Evolutionary conservation across 2,329 filamentous ascomycete genomes (phyloP).

Genomic region (Ascochyta clinopodiicola): DNA sequence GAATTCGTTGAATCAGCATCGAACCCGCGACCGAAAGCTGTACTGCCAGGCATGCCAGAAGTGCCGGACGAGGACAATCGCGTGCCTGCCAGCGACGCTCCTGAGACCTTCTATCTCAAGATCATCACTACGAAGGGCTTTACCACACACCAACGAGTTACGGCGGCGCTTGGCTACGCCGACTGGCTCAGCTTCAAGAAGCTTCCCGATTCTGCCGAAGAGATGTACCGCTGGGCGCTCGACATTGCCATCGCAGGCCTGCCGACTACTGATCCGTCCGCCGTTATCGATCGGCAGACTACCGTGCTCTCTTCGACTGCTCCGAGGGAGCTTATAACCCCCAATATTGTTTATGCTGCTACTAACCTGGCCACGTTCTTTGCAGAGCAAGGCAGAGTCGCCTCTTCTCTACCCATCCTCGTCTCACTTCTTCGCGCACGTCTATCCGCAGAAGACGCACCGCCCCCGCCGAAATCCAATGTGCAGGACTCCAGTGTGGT

Average conservation of each 20-base stretch:
- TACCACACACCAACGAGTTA: conserved; percentile 76
- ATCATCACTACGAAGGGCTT: conserved; percentile 83
- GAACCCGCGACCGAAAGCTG: conserved; percentile 78
- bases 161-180: conserved; percentile 82
- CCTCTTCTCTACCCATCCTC: conserved; percentile 79
- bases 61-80: conserved; percentile 81
- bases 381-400: conserved; percentile 71
- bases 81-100: conserved; percentile 67
- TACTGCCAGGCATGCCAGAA: conserved; percentile 67
- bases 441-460: conserved; percentile 61
- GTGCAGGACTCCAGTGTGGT: conserved; percentile 34
- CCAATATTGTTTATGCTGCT: conserved; percentile 76
- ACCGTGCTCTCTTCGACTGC: conserved; percentile 65
- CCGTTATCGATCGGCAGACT: conserved; percentile 67
- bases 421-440: conserved; percentile 83
- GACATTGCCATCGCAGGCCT: conserved; percentile 71
- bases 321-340: conserved; percentile 61
- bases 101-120: conserved; percentile 81
- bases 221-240: conserved; percentile 78
- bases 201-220: conserved; percentile 67
- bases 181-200: conserved; percentile 84
- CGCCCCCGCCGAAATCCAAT: conserved; percentile 30
- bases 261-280: conserved; percentile 48
- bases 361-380: conserved; percentile 81
- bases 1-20: conserved; percentile 81